Evolutionary conservation across 1,284 basidiomycete genomes (phyloP).

Genomic region (Microstroma glucosiphilum): DNA sequence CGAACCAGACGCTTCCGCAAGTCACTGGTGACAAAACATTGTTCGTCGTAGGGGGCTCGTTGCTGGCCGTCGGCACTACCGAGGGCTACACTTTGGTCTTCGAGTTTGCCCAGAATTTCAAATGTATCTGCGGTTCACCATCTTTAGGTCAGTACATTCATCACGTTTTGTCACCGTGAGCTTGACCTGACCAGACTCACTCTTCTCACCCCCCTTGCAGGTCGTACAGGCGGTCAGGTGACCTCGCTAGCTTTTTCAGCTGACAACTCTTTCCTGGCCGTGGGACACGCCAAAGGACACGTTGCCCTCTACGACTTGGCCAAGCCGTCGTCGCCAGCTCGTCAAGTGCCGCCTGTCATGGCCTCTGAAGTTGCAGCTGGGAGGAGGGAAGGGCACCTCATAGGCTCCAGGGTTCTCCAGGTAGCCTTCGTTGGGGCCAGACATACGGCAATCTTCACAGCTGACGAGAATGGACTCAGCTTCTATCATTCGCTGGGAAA

Average conservation of each 20-base stretch:
- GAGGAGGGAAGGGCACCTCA: conserved; percentile 83
- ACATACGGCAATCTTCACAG: conserved; percentile 86
- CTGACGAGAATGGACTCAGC: conserved; percentile 82
- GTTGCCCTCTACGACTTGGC: conserved; percentile 81
- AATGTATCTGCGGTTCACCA: conserved; percentile 67
- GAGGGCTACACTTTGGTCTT: conserved; percentile 74
- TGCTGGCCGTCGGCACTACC: conserved; percentile 83
- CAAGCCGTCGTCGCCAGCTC: conserved; percentile 58
- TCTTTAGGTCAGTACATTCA: conserved; percentile 55
- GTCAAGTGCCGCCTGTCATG: conserved; percentile 68
- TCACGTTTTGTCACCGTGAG: background rate
- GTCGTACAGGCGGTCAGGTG: conserved; percentile 58
- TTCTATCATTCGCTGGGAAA: conserved; percentile 95
- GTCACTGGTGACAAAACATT: conserved; percentile 55
- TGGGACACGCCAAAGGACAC: conserved; percentile 77
- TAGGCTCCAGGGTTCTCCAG: conserved; percentile 75
- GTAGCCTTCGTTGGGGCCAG: conserved; percentile 86
- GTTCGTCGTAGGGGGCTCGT: conserved; percentile 69
- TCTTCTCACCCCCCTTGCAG: background rate
- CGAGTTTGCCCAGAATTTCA: conserved; percentile 75
- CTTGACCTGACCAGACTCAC: background rate
- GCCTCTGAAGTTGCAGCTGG: conserved; percentile 67
- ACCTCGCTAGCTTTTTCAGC: conserved; percentile 84
- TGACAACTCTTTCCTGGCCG: conserved; percentile 86
- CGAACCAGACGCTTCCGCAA: conserved; percentile 1